Conservation (phyloP, 1,284 basidiomycete species). For the Xerocomus cyaneibrunnescens region DNA sequence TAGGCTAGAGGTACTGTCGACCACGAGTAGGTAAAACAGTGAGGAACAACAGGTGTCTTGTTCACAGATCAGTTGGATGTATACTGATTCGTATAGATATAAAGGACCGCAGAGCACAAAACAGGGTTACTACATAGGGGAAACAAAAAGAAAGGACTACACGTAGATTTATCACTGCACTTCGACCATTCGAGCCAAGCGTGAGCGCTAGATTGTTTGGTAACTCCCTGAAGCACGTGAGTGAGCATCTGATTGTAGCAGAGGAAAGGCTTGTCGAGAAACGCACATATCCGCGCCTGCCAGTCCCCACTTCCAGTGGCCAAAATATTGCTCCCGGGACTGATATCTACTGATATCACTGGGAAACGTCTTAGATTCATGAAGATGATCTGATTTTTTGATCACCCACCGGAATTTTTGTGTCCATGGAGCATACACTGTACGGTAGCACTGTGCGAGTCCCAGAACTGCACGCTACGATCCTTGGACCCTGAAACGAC, state of each 20-base stretch:
- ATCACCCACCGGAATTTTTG: slow-evolving; percentile 72
- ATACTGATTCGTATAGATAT: slow-evolving; percentile 29
- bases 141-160: slow-evolving; percentile 32
- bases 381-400: background rate
- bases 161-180: slow-evolving; percentile 22
- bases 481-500: slow-evolving; percentile 92
- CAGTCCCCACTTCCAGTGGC: slow-evolving; percentile 90
- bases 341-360: slow-evolving; percentile 87
- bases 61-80: slow-evolving; percentile 6
- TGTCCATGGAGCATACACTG: slow-evolving; percentile 89
- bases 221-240: slow-evolving; percentile 26
- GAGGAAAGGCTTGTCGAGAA: background rate
- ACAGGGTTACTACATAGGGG: slow-evolving; percentile 25
- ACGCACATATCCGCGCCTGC: slow-evolving; percentile 76
- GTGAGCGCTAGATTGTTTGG: slow-evolving; percentile 27
- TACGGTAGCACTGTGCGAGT: slow-evolving; percentile 68
- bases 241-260: slow-evolving; percentile 3
- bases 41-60: slow-evolving; percentile 2
- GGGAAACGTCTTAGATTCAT: slow-evolving; percentile 17
- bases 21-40: background rate
- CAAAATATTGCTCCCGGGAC: slow-evolving; percentile 69
- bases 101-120: slow-evolving; percentile 13
- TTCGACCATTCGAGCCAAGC: slow-evolving; percentile 4
- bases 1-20: slow-evolving; percentile 3
- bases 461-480: slow-evolving; percentile 88